Evolutionary conservation across 2,329 filamentous ascomycete genomes (phyloP).

Genomic region (Cordyceps pruinosa): DNA sequence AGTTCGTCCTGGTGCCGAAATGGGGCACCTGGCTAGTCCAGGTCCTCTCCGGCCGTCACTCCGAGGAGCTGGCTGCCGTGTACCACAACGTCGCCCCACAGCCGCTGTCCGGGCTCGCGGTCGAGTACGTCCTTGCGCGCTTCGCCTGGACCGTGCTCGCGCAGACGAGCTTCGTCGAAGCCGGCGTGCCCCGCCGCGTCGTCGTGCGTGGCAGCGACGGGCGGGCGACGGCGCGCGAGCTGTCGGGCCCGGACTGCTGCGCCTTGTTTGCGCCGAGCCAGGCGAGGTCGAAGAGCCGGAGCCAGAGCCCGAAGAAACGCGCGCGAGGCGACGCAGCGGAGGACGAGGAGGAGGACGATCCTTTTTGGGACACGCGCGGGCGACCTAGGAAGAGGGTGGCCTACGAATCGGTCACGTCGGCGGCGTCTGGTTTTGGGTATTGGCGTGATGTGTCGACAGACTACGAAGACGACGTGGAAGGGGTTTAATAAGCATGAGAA

Average conservation of each 20-base stretch:
- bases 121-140: neutral
- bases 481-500: no score
- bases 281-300: neutral
- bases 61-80: neutral
- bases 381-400: neutral
- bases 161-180: neutral
- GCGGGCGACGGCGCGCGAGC: neutral
- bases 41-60: neutral
- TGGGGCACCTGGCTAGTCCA: neutral
- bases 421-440: neutral
- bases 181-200: neutral
- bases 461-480: no score
- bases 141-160: neutral
- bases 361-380: neutral
- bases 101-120: neutral
- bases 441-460: neutral
- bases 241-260: neutral
- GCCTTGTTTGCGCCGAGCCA: neutral
- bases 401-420: neutral
- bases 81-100: neutral
- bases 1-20: neutral
- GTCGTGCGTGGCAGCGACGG: neutral
- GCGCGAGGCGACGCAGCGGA: neutral
- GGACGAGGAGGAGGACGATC: neutral
- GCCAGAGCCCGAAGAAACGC: neutral